A percentile compares a stretch with the other conserved stretches of the same genome.
Conservation (phyloP, 805 yeast genomes). For the Nakazawaea holstii region DNA sequence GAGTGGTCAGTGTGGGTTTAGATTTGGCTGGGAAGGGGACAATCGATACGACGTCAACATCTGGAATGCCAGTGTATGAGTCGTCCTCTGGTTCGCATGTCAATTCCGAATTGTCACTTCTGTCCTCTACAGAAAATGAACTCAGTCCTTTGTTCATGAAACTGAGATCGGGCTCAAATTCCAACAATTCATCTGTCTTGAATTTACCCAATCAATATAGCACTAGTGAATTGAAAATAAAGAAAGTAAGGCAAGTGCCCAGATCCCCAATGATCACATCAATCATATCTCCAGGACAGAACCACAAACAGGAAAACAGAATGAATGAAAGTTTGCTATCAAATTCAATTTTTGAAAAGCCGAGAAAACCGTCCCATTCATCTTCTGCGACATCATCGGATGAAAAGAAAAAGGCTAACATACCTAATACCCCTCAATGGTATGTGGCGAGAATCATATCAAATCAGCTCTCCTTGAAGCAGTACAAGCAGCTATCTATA, state of each 20-base stretch:
- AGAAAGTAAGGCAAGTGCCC: neutral
- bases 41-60: slow-evolving; percentile 4
- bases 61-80: neutral
- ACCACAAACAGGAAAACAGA: neutral
- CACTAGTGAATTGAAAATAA: slow-evolving; percentile 1
- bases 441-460: slow-evolving; percentile 35
- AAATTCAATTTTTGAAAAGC: neutral
- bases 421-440: slow-evolving; percentile 32
- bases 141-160: neutral
- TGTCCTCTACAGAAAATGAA: too few species aligned
- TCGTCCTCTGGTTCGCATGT: neutral
- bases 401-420: neutral
- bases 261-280: neutral
- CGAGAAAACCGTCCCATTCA: neutral
- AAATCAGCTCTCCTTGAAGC: slow-evolving; percentile 32
- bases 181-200: neutral
- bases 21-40: slow-evolving; percentile 25
- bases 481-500: slow-evolving; percentile 26
- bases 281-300: neutral
- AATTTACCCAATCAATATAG: slow-evolving; percentile 2
- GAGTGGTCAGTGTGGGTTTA: slow-evolving; percentile 18
- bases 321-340: too few species aligned
- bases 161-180: neutral
- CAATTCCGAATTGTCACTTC: neutral
- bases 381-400: neutral